A percentile compares a stretch with the other conserved stretches of the same genome.
Conservation (phyloP, 257 asterid genomes). For the Avicennia marina region DNA sequence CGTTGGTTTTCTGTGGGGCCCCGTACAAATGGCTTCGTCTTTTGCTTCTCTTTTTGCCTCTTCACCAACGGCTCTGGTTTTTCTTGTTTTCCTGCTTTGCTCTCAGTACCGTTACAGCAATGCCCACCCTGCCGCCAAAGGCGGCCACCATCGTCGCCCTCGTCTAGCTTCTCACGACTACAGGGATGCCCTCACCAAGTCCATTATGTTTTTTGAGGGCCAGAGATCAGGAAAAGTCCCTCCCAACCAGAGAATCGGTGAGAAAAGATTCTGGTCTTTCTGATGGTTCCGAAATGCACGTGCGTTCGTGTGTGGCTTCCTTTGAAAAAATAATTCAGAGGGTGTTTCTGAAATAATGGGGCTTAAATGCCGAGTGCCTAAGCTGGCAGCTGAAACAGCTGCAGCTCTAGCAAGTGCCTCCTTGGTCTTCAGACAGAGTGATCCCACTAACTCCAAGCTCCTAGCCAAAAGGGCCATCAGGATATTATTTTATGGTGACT, state of each 20-base stretch:
- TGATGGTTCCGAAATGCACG: slow-evolving; percentile 79
- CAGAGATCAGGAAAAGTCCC: slow-evolving; percentile 91
- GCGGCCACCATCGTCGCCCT: slow-evolving; percentile 37
- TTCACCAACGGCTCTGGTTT: background rate
- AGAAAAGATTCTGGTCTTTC: slow-evolving; percentile 80
- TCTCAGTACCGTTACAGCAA: slow-evolving; percentile 24
- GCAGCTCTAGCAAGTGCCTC: slow-evolving; percentile 99
- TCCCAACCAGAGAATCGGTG: slow-evolving; percentile 63
- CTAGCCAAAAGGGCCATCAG: slow-evolving; percentile 73
- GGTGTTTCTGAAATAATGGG: too few relatives aligned
- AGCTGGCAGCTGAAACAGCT: slow-evolving; percentile 96
- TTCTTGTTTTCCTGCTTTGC: slow-evolving; percentile 20
- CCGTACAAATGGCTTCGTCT: too few relatives aligned
- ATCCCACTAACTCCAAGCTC: slow-evolving; percentile 73
- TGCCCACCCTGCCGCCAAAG: slow-evolving; percentile 34
- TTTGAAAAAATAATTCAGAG: background rate
- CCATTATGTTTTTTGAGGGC: slow-evolving; percentile 77
- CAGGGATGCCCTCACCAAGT: slow-evolving; percentile 83
- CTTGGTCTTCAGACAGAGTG: slow-evolving; percentile 65
- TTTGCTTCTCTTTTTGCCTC: too few relatives aligned
- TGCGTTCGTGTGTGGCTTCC: slow-evolving; percentile 17
- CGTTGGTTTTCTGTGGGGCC: too few relatives aligned
- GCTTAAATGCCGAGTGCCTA: slow-evolving; percentile 99
- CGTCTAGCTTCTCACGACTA: slow-evolving; percentile 73
- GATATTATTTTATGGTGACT: slow-evolving; percentile 30